phyloP scores from a whole-genome alignment of 2,329 filamentous ascomycete genomes.

The Fusarium abutilonis region DNA sequence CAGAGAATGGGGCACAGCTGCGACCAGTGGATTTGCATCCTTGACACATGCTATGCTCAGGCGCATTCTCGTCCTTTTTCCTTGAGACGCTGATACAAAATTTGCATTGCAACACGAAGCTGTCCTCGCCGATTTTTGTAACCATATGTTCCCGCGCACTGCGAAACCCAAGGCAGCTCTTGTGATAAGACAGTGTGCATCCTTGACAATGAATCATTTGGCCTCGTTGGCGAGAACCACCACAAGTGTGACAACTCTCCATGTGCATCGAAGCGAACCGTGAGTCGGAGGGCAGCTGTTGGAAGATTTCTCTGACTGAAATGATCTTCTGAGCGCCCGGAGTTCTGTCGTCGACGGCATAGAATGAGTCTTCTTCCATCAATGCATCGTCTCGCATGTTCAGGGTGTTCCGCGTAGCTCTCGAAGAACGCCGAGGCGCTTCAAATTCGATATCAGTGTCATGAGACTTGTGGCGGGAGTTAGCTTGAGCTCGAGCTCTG shows the following conservation, averaged over 20 bases:
- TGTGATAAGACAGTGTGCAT: constrained; percentile 86
- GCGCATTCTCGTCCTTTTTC: constrained; percentile 75
- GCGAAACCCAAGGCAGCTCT: constrained; percentile 79
- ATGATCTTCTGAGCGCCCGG: constrained; percentile 62
- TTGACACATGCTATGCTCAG: constrained; percentile 77
- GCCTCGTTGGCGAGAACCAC: constrained; percentile 60
- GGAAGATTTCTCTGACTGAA: constrained; percentile 79
- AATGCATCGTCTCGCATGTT: constrained; percentile 63
- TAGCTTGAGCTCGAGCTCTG: constrained; percentile 6
- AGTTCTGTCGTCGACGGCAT: constrained; percentile 58
- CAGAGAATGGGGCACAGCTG: constrained; percentile 79
- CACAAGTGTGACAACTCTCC: constrained; percentile 76
- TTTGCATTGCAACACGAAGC: constrained; percentile 90
- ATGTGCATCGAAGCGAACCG: constrained; percentile 77
- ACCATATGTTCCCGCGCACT: constrained; percentile 83
- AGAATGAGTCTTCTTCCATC: constrained; percentile 68
- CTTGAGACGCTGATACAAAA: constrained; percentile 77
- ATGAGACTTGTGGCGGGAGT: constrained; percentile 40
- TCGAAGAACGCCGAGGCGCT: constrained; percentile 58
- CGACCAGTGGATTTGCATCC: constrained; percentile 71
- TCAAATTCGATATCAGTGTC: constrained; percentile 65
- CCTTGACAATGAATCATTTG: constrained; percentile 88
- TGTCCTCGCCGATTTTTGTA: constrained; percentile 79
- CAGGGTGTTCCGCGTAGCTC: constrained; percentile 56
- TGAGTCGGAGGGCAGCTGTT: constrained; percentile 66